Percentiles rank a stretch among this genome's conserved stretches.
Conservation (phyloP, 2,329 filamentous ascomycete genomes). For the Capronia epimyces region DNA sequence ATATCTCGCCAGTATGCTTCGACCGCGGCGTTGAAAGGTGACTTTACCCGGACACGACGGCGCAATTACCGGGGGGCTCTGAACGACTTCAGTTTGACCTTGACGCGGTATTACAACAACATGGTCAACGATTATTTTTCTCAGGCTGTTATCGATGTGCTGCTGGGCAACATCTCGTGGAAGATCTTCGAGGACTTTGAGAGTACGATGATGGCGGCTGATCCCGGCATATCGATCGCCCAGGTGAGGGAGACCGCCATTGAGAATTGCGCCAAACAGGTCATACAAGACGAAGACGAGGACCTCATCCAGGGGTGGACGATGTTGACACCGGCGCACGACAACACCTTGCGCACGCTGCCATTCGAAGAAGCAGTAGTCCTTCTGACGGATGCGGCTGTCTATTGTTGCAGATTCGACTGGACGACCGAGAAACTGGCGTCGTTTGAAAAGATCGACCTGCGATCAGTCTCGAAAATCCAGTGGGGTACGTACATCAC, state of each 20-base stretch:
- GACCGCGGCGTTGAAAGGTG: conserved; percentile 90
- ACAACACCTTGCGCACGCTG: conserved; percentile 62
- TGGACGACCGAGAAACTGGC: conserved; percentile 94
- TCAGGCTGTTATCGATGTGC: conserved; percentile 89
- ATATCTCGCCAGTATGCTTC: conserved; percentile 95
- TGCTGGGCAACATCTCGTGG: conserved; percentile 80
- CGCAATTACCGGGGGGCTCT: conserved; percentile 85
- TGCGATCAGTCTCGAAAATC: conserved; percentile 67
- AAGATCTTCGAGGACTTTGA: conserved; percentile 92
- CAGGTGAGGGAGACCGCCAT: conserved; percentile 85
- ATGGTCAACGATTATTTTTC: conserved; percentile 98
- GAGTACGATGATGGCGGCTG: conserved; percentile 83
- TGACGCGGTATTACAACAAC: conserved; percentile 71
- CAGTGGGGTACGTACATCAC: conserved; percentile 85
- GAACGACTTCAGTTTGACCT: conserved; percentile 81
- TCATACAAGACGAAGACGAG: conserved; percentile 75
- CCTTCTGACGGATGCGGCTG: conserved; percentile 72
- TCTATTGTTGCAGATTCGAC: conserved; percentile 89
- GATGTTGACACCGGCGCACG: conserved; percentile 66
- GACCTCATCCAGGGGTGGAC: conserved; percentile 89
- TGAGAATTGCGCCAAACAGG: conserved; percentile 79
- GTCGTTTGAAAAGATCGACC: conserved; percentile 78
- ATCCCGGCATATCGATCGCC: conserved; percentile 80
- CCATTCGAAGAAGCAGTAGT: conserved; percentile 86
- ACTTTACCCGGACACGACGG: conserved; percentile 82